A percentile compares a stretch with the other conserved stretches of the same genome.
Conservation (phyloP, 148 eudicot genomes). For the Amaranthus cruentus region DNA sequence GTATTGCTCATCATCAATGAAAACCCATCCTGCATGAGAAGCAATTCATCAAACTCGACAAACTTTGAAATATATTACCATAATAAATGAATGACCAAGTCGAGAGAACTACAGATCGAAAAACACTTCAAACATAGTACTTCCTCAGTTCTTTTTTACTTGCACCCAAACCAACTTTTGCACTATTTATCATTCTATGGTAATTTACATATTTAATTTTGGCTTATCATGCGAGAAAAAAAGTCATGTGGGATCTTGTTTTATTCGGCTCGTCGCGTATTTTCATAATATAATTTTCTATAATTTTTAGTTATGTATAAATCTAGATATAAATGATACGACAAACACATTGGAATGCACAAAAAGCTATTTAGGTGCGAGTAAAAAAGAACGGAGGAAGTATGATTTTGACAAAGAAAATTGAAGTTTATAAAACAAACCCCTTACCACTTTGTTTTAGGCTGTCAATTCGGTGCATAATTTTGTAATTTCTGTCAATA, state of each 20-base stretch:
- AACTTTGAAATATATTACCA: neutral
- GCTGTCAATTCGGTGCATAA: constrained; percentile 53
- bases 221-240: too few species aligned
- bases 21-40: constrained; percentile 67
- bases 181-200: too few species aligned
- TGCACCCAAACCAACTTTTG: too few species aligned
- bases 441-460: constrained; percentile 56
- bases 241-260: too few species aligned
- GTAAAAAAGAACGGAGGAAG: neutral
- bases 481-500: constrained; percentile 50
- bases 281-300: too few species aligned
- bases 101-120: neutral
- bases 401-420: neutral
- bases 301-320: too few species aligned
- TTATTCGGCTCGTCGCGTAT: too few species aligned
- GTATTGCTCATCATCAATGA: constrained; percentile 64
- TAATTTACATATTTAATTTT: too few species aligned
- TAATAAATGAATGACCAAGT: neutral
- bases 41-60: constrained; percentile 8
- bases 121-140: neutral
- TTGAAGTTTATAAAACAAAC: neutral
- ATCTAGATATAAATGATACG: too few species aligned
- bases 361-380: too few species aligned
- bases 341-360: too few species aligned
- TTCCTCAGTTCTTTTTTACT: too few species aligned